Conservation (phyloP, 2,329 filamentous ascomycete genomes). For the Xylaria sp. region DNA sequence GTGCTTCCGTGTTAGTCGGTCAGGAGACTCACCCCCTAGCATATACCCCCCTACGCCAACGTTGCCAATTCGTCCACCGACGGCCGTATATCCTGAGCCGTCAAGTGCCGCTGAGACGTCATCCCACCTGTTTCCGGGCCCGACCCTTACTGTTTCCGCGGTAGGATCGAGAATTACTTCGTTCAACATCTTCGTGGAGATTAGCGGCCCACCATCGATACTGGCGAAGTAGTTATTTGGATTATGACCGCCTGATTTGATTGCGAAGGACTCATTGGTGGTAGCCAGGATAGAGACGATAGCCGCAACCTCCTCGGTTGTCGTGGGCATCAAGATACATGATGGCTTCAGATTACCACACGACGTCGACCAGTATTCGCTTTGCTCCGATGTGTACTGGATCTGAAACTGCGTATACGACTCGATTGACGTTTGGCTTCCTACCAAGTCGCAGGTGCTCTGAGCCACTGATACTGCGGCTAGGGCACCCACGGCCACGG, state of each 20-base stretch:
- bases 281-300: conserved; percentile 62
- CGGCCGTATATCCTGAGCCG: conserved; percentile 55
- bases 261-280: conserved; percentile 62
- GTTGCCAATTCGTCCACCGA: conserved; percentile 59
- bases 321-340: conserved; percentile 61
- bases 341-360: conserved; percentile 57
- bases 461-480: conserved; percentile 28
- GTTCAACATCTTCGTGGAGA: conserved; percentile 60
- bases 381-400: conserved; percentile 53
- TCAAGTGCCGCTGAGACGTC: conserved; percentile 55
- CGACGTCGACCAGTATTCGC: conserved; percentile 59
- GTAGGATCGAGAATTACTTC: conserved; percentile 54
- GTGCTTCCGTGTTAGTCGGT: conserved; percentile 40
- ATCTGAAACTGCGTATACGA: conserved; percentile 49
- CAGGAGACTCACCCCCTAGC: conserved; percentile 64
- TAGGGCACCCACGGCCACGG: conserved; percentile 37
- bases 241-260: conserved; percentile 68
- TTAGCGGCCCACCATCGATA: conserved; percentile 59
- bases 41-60: conserved; percentile 61
- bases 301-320: conserved; percentile 62
- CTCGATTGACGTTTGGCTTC: conserved; percentile 48
- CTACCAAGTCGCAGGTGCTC: conserved; percentile 55
- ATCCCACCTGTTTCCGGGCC: conserved; percentile 59
- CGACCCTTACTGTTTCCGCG: conserved; percentile 56
- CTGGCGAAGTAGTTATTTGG: conserved; percentile 65